These are phyloP conservation scores for Trypanosoma theileri DNA, from an alignment of 208 protist genomes.

Conservation along the genomic window DNA sequence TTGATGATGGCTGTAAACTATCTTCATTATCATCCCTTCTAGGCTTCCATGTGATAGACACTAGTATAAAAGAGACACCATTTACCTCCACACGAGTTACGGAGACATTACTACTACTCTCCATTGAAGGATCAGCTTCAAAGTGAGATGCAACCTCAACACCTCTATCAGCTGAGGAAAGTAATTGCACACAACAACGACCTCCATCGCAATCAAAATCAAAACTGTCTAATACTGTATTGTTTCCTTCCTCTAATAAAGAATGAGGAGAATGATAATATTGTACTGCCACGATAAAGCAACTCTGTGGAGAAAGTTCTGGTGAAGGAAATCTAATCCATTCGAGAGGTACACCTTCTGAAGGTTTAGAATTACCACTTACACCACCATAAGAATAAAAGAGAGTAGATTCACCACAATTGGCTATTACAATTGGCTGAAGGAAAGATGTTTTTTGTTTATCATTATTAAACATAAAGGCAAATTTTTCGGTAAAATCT, in stretches of 20 bases:
- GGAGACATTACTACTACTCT: conserved; percentile 2
- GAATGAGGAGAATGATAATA: background rate
- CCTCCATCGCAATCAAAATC: conserved; percentile 10
- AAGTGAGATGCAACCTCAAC: conserved; percentile 3
- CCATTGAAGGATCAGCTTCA: background rate
- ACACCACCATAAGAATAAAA: conserved; percentile 34
- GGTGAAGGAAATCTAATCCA: conserved; percentile 53
- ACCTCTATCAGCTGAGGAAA: background rate
- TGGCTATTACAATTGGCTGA: conserved; percentile 20
- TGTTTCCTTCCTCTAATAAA: background rate
- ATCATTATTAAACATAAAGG: conserved; percentile 16
- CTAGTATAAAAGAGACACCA: conserved; percentile 10
- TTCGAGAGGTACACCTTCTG: background rate
- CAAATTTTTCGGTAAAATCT: conserved; percentile 23
- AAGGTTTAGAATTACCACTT: background rate
- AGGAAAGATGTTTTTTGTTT: background rate
- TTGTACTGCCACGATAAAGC: conserved; percentile 7
- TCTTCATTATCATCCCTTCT: background rate
- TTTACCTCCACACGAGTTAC: conserved; percentile 6
- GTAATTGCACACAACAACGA: conserved; percentile 10
- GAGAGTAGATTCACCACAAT: conserved; percentile 41
- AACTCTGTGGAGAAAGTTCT: conserved; percentile 34
- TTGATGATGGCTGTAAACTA: background rate
- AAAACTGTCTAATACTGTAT: conserved; percentile 9
- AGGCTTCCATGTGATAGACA: conserved; percentile 16